A percentile compares a stretch with the other conserved stretches of the same genome.
Evolutionary conservation across 371 early-diverging fungal species (phyloP).

Genomic region (Blakeslea trispora): DNA sequence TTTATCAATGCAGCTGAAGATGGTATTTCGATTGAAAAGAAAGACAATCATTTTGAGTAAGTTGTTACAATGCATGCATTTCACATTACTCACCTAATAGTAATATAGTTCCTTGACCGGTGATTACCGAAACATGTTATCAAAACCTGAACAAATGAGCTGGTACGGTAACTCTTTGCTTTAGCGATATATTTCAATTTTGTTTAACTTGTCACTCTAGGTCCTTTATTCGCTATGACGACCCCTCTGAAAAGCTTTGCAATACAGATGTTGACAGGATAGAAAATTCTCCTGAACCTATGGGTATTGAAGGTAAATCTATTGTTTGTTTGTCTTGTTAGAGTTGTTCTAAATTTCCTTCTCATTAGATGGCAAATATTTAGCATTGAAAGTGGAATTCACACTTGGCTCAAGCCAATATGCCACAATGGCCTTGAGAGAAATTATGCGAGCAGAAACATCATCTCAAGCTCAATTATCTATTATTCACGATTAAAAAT

Average conservation of each 20-base stretch:
- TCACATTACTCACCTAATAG: constrained; percentile 4
- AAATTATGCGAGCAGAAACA: constrained; percentile 85
- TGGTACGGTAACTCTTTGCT: constrained; percentile 32
- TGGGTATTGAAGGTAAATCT: constrained; percentile 34
- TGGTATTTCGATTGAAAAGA: constrained; percentile 27
- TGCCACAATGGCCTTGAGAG: constrained; percentile 97
- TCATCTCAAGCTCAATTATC: constrained; percentile 44
- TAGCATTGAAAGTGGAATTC: constrained; percentile 79
- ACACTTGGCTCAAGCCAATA: constrained; percentile 84
- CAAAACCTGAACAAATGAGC: constrained; percentile 42
- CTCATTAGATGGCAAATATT: constrained; percentile 65
- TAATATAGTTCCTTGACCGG: constrained; percentile 67
- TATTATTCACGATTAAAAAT: constrained; percentile 27
- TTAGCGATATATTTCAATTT: neutral
- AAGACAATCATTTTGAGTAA: constrained; percentile 52
- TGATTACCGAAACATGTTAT: constrained; percentile 75
- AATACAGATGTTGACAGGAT: constrained; percentile 74
- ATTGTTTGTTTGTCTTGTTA: no score
- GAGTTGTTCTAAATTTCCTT: no score
- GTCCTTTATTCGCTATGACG: constrained; percentile 62
- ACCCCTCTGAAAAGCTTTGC: constrained; percentile 60
- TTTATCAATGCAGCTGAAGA: constrained; percentile 23
- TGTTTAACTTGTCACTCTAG: constrained; percentile 17
- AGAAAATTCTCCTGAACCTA: constrained; percentile 52
- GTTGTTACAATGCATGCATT: constrained; percentile 6